Evolutionary conservation across 179 eudicot genomes (phyloP), one percentile per base, ranked within the genome.

Genomic region (Beta corolliflora): DNA sequence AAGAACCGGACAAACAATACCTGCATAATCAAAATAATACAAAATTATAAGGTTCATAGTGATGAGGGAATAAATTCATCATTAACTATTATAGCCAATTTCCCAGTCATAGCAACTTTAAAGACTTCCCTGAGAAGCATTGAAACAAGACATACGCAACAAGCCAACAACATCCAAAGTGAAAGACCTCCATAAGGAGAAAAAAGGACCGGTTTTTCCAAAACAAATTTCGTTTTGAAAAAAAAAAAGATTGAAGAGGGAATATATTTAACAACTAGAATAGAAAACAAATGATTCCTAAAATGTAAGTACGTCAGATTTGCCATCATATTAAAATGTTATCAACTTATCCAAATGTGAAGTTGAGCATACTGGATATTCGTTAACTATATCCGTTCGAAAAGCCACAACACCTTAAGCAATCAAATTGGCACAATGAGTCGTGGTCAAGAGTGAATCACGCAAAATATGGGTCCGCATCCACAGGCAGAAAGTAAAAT

Each of bases 1-100:
- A 97, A 72, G 99, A 97, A 67, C 99, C 99, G 60, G 99, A 97
- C 81, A 97, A 87, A 86, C 99, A 97, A 74, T 83, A 89, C 92
- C 99, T 97, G 93, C 91, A 92, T 65, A 60, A 73, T 86, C 75
- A 71, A 83, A 68, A 59, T 55, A 64, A 71, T 64, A 67, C 72
- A 73, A 74, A 69, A 44, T 69, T 77, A 85, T 83, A 71, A 25
- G 82, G 23, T 66, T 31, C 65, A 64, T 56, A 12, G 5, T 29
- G 44, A 48, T 13, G 63, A 44, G 67, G 16, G 29, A 71, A 31
- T 60, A n/a, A 46, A 19, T 18, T 68, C 29, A 18, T 72, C 50
- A 58, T 76, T 79, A 21, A 48, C 10, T 48, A 48, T 48, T 3
- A 9, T 48, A 61, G 12, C n/a, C 29, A 61, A 61, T 5, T 4